Evolutionary conservation across 139 green algal species (phyloP).

Genomic region (Tetraselmis chui): DNA sequence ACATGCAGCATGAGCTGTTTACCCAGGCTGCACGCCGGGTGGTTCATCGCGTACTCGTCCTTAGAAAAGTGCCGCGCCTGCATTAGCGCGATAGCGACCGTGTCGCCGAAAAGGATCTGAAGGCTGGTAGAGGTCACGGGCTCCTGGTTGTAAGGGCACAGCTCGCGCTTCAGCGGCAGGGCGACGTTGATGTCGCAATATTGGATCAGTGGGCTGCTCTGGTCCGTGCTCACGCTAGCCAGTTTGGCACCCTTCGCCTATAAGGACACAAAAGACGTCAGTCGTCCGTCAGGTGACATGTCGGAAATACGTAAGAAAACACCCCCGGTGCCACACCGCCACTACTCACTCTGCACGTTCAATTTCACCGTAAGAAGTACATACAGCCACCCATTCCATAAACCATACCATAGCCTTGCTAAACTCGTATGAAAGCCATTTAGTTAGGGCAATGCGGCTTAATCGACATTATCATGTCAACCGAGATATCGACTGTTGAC

Average conservation of each 20-base stretch:
- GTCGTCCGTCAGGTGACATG: too few relatives aligned
- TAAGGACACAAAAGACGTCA: too few relatives aligned
- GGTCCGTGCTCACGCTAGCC: conserved; percentile 29
- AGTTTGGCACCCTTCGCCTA: conserved; percentile 55
- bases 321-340: too few relatives aligned
- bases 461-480: too few relatives aligned
- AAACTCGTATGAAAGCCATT: too few relatives aligned
- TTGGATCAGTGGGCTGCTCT: conserved; percentile 28
- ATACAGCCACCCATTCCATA: too few relatives aligned
- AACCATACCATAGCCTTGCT: too few relatives aligned
- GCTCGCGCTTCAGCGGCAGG: conserved; percentile 51
- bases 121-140: conserved; percentile 52
- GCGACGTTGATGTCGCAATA: conserved; percentile 40
- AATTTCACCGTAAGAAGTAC: too few relatives aligned
- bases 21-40: conserved; percentile 50
- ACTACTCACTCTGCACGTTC: too few relatives aligned
- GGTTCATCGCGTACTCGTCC: conserved; percentile 57
- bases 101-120: conserved; percentile 63
- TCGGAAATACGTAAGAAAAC: too few relatives aligned
- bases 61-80: conserved; percentile 33
- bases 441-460: too few relatives aligned
- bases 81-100: conserved; percentile 55
- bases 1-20: conserved; percentile 53
- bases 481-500: too few relatives aligned
- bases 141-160: conserved; percentile 57